Evolutionary conservation across 2,329 filamentous ascomycete genomes (phyloP).

Genomic region (Fusarium nurragi): DNA sequence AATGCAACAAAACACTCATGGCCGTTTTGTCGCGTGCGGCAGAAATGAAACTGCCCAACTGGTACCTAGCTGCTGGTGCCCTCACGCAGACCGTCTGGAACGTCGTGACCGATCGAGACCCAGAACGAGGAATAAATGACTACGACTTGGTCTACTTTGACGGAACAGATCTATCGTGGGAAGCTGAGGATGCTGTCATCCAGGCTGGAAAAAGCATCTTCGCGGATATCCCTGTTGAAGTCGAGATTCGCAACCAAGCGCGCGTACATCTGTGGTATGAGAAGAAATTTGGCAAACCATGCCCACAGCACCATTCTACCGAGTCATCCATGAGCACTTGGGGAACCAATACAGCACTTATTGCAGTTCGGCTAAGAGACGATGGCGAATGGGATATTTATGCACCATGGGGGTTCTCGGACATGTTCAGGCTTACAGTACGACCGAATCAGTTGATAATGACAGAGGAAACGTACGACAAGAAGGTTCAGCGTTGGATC

Average conservation of each 20-base stretch:
- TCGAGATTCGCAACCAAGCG: conserved; percentile 53
- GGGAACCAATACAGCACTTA: conserved; percentile 50
- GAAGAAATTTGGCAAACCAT: conserved; percentile 46
- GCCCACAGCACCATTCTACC: conserved; percentile 44
- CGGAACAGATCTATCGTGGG: conserved; percentile 47
- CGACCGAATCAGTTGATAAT: conserved; percentile 47
- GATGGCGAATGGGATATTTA: conserved; percentile 48
- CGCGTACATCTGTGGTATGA: conserved; percentile 52
- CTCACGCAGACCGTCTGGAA: conserved; percentile 54
- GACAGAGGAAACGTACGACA: conserved; percentile 42
- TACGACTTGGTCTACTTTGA: conserved; percentile 53
- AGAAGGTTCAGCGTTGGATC: conserved; percentile 47
- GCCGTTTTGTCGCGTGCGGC: conserved; percentile 42
- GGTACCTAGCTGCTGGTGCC: conserved; percentile 51
- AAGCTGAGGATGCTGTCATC: conserved; percentile 50
- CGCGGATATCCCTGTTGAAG: conserved; percentile 43
- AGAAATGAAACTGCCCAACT: conserved; percentile 45
- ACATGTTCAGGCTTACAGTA: conserved; percentile 49
- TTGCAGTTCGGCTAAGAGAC: conserved; percentile 43
- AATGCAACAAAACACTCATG: conserved; percentile 44
- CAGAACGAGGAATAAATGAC: conserved; percentile 50
- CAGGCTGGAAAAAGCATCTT: conserved; percentile 46
- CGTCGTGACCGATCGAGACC: conserved; percentile 39
- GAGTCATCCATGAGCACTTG: conserved; percentile 50
- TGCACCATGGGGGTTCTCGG: conserved; percentile 49